Base-by-base conservation (phyloP, 352 stramenopile species). In the Plasmopara muralis region DNA sequence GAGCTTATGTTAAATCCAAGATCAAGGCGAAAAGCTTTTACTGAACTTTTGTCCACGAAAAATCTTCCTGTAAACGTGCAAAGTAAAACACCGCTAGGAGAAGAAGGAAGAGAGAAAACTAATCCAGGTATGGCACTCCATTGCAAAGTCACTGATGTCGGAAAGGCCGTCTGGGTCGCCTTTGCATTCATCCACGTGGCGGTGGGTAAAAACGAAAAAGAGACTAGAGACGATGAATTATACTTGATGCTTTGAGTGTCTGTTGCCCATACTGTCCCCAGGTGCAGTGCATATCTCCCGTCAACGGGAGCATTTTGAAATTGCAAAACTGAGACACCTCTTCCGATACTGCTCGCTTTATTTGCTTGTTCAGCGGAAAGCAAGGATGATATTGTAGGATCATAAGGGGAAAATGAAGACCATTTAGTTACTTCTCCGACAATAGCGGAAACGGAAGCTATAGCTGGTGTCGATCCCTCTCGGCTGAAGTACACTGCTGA, bases 401-500 rank as follows among this genome's bases (percentile, higher is more conserved):
- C 71, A 7, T 51, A 60, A 38, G 71, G 54, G 4, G 68, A 49
- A 42, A 78, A 55, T 9, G 61, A 57, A 3, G 40, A 43, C 74
- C 74, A 82, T 47, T 67, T 68, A 14, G 60, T 72, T 30, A 82
- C 18, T 14, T 69, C 66, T 15, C 40, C 50, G 29, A 70, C 38
- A 20, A 82, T 55, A 4, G 49, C 42, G 33, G 29, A 38, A 5
- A 69, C 55, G 0, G 72, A 72, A 15, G 60, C 49, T 10, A 64
- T 43, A 8, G 40, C 41, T 15, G 66, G 55, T 10, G 44, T 46
- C 9, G 74, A 68, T 30, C 64, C 57, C 2, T 62, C 65, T 0
- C 74, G 67, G 29, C 67, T 66, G 54, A 82, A 85, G 15, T 72
- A 76, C 10, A 85, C 66, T 12, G 67, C 74, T 18, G 72, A 68